Conservation (phyloP, 2,329 filamentous ascomycete species). For the Neonectria faginata region DNA sequence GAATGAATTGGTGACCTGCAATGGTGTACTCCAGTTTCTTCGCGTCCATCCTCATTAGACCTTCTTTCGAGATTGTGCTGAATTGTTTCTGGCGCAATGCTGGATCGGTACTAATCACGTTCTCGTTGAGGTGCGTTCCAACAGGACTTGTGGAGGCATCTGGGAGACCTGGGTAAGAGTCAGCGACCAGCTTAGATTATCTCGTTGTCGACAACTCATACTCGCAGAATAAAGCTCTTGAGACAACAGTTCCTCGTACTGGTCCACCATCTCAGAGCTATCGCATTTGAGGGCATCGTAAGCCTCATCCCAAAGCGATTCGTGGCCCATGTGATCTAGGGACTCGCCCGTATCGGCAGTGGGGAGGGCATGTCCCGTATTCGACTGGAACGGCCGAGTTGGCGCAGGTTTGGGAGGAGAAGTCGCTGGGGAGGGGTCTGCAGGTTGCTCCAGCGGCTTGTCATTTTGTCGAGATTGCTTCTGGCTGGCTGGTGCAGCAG, state of each 20-base stretch:
- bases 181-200: background rate
- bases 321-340: too few species aligned
- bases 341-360: too few species aligned
- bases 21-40: conserved; percentile 36
- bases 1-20: conserved; percentile 34
- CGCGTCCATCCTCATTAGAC: conserved; percentile 33
- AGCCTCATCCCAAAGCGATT: conserved; percentile 45
- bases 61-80: conserved; percentile 29
- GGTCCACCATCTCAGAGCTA: conserved; percentile 33
- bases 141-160: background rate
- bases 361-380: too few species aligned
- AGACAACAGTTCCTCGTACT: conserved; percentile 42
- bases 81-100: background rate
- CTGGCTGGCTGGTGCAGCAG: too few species aligned
- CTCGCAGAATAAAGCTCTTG: conserved; percentile 5
- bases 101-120: background rate
- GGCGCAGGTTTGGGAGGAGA: too few species aligned
- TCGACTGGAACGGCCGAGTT: too few species aligned
- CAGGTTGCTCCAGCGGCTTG: too few species aligned
- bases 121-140: background rate
- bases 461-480: too few species aligned
- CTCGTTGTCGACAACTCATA: background rate
- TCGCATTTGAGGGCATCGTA: conserved; percentile 42
- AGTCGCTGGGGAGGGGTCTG: too few species aligned
- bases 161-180: background rate